A percentile compares a stretch with the other conserved stretches of the same genome.
Evolutionary conservation across 257 asterid species (phyloP).

Genomic region (Capsicum baccatum): DNA sequence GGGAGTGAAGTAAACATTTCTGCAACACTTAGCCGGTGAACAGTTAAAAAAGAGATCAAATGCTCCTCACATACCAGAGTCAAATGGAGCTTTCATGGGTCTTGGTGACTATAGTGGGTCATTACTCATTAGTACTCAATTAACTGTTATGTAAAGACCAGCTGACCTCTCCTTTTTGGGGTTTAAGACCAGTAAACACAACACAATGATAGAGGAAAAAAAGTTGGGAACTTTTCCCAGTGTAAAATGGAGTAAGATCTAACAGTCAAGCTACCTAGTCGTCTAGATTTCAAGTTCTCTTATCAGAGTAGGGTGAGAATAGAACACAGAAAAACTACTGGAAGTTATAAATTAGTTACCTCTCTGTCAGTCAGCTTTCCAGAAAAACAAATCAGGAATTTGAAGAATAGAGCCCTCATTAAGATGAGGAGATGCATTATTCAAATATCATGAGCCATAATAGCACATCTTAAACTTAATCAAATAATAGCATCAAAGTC

Average conservation of each 20-base stretch:
- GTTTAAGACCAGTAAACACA: slow-evolving; percentile 22
- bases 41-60: slow-evolving; percentile 16
- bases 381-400: slow-evolving; percentile 22
- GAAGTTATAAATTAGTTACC: neutral
- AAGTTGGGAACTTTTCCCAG: neutral
- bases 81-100: neutral
- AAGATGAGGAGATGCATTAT: neutral
- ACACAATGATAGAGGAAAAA: neutral
- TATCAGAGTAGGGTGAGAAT: slow-evolving; percentile 8
- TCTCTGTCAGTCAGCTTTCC: neutral
- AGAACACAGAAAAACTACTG: neutral
- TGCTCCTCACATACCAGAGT: neutral
- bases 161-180: slow-evolving; percentile 19
- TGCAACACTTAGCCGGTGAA: slow-evolving; percentile 10
- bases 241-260: neutral
- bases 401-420: slow-evolving; percentile 8
- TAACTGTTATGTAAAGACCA: neutral
- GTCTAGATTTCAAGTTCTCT: neutral
- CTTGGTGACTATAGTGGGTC: slow-evolving; percentile 17
- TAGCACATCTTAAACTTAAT: neutral
- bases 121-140: neutral
- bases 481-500: neutral
- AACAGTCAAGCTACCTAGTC: neutral
- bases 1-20: slow-evolving; percentile 10
- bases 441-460: slow-evolving; percentile 1